phyloP scores from a whole-genome alignment of 2,329 filamentous ascomycete genomes.

The Cladosporium colombiae region DNA sequence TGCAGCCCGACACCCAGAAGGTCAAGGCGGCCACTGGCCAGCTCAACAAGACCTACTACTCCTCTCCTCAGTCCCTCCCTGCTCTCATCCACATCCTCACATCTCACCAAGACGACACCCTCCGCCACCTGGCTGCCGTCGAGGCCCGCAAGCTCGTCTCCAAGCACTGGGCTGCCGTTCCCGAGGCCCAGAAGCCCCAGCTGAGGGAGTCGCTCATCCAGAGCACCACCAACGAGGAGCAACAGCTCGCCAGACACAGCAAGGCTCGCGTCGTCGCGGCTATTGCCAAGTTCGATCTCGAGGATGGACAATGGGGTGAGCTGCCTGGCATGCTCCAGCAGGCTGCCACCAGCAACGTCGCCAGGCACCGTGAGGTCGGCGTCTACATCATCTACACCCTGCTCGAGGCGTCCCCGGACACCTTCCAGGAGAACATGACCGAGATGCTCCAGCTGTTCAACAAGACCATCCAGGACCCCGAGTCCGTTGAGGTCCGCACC shows the following conservation, averaged over 20 bases:
- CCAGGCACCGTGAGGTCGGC: conserved; percentile 82
- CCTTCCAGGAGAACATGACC: conserved; percentile 77
- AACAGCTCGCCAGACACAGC: conserved; percentile 77
- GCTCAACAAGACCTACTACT: conserved; percentile 92
- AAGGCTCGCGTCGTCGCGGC: conserved; percentile 84
- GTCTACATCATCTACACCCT: conserved; percentile 93
- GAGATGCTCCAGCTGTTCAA: conserved; percentile 81
- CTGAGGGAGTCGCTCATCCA: conserved; percentile 83
- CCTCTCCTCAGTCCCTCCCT: conserved; percentile 77
- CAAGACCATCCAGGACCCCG: conserved; percentile 84
- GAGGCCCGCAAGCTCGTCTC: conserved; percentile 79
- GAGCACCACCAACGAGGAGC: conserved; percentile 76
- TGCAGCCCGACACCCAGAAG: conserved; percentile 83
- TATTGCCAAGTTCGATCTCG: conserved; percentile 82
- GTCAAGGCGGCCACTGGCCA: conserved; percentile 78
- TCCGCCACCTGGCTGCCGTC: conserved; percentile 88
- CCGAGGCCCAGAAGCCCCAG: conserved; percentile 73
- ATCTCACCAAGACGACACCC: conserved; percentile 67
- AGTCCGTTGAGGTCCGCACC: conserved; percentile 88
- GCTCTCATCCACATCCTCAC: conserved; percentile 86
- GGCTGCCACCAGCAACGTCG: conserved; percentile 72
- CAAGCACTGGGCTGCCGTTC: conserved; percentile 81
- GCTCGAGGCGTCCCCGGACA: conserved; percentile 81
- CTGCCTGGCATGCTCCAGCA: conserved; percentile 77
- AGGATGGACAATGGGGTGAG: conserved; percentile 81